These are phyloP conservation scores for Epichloe uncinata DNA, from an alignment of 2,329 filamentous ascomycete species.

Conservation along the genomic window DNA sequence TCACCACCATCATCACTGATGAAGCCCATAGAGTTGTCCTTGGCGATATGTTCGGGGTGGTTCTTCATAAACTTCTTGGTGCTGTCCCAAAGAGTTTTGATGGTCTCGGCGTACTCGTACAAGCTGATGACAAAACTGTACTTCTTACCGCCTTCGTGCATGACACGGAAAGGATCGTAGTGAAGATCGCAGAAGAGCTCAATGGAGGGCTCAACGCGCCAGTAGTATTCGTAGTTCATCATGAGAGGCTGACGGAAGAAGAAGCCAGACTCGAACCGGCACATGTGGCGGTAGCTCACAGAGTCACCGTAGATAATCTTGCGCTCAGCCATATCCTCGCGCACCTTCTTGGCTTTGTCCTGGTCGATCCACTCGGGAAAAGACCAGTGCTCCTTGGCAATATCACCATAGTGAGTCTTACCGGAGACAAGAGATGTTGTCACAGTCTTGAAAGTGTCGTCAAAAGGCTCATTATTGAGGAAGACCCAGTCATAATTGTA, in stretches of 20 bases:
- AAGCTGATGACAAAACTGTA: conserved; percentile 94
- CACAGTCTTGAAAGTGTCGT: conserved; percentile 84
- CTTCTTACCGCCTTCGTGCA: conserved; percentile 94
- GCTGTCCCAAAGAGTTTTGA: conserved; percentile 90
- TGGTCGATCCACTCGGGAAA: conserved; percentile 94
- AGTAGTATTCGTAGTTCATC: conserved; percentile 98
- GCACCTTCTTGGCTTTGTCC: conserved; percentile 78
- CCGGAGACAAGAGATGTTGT: conserved; percentile 85
- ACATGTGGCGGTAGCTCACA: conserved; percentile 97
- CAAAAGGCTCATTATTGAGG: conserved; percentile 90
- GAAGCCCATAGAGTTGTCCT: conserved; percentile 80
- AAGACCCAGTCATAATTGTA: too few species aligned
- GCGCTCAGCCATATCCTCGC: conserved; percentile 83
- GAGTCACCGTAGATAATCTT: conserved; percentile 99
- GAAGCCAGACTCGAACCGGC: conserved; percentile 96
- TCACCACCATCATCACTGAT: conserved; percentile 84
- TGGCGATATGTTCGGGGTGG: conserved; percentile 74
- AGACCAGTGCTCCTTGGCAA: conserved; percentile 89
- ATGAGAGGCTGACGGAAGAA: conserved; percentile 94
- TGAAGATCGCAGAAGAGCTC: conserved; percentile 92
- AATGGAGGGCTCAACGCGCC: conserved; percentile 95
- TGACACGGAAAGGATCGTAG: conserved; percentile 93
- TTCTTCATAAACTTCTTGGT: conserved; percentile 87
- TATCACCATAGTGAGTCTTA: conserved; percentile 79
- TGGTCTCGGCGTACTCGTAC: conserved; percentile 94